Base-by-base conservation (phyloP, 164 flowering plant species). In the Sedum album region DNA sequence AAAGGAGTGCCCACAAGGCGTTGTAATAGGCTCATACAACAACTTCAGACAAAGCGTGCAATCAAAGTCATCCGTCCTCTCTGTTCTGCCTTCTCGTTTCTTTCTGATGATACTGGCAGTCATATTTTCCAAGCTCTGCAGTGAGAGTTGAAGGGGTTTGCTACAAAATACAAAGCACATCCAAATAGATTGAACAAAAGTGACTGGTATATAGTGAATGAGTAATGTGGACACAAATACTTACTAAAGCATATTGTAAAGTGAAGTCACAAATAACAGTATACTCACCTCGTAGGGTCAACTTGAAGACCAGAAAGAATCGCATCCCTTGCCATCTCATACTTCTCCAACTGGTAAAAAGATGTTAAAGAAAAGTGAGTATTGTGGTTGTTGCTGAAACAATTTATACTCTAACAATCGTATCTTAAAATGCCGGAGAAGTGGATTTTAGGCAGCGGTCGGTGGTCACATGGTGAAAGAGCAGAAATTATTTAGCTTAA, bases 1-100 rank as follows among this genome's bases (percentile, higher is more conserved):
- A 77, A 94, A 91, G 17, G 99, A 83, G 81, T 94, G 99, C 26
- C 99, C 99, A 81, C 99, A 94, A 49, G 99, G 87, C 70, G 97
- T 94, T 65, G 99, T 94, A 17, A 94, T 69, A 65, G 99, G 99
- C 68, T 90, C 92, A 81, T 80, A 94, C 13, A 94, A 75, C 76
- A 91, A 71, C 77, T 91, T 94, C 74, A 90, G 77, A 73, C 99
- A 94, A 30, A 94, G 75, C 0, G 96, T 91, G 81, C 99, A 94
- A 69, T 91, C 99, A 76, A 87, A 94, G 67, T 94, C 99, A 78
- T 90, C 93, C 17, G 77, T 80, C 18, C 89, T 88, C 67, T 83
- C 88, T 25, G 88, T 79, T 72, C 72, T 79, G 49, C 79, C 84
- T 69, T 77, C 82, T 72, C 69, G 72, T 73, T 76, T 79, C 65